Evolutionary conservation across 2,329 filamentous ascomycete genomes (phyloP).

Genomic region (Fusarium austroafricanum): DNA sequence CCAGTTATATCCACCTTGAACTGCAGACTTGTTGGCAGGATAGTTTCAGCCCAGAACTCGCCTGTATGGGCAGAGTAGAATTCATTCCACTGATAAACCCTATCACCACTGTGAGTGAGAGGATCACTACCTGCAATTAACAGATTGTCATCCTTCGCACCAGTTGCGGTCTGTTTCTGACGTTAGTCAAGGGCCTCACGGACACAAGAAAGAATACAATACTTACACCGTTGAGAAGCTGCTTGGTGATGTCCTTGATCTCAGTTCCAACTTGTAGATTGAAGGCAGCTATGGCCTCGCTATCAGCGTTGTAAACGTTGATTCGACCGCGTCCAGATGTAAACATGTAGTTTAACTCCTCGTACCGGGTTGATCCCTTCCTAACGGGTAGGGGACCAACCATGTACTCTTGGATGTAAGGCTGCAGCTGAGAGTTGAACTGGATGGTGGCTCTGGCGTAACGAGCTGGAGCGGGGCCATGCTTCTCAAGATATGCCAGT

Average conservation of each 20-base stretch:
- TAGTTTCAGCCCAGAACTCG: conserved; percentile 54
- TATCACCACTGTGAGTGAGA: conserved; percentile 55
- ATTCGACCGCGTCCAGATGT: conserved; percentile 44
- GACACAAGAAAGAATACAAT: accelerated
- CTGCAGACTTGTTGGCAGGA: conserved; percentile 60
- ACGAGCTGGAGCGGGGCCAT: conserved; percentile 50
- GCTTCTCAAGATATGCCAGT: conserved; percentile 57
- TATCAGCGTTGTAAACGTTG: conserved; percentile 42
- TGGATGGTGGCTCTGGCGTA: conserved; percentile 57
- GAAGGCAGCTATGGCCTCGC: conserved; percentile 25
- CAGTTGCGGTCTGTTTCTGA: conserved; percentile 20
- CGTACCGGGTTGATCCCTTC: conserved; percentile 51
- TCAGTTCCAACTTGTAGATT: conserved; percentile 15
- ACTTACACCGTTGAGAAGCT: conserved; percentile 30
- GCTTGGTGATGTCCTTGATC: conserved; percentile 23
- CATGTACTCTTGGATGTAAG: conserved; percentile 57
- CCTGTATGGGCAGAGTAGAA: conserved; percentile 54
- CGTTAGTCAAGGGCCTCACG: neutral
- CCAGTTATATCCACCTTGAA: conserved; percentile 62
- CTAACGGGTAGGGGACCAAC: conserved; percentile 51
- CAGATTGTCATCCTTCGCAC: conserved; percentile 10
- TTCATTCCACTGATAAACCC: conserved; percentile 60
- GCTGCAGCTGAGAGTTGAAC: conserved; percentile 24
- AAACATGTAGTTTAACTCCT: conserved; percentile 57
- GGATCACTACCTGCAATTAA: conserved; percentile 36